phyloP scores from a whole-genome alignment of 2,329 filamentous ascomycete genomes.

The Coniochaeta sp. region DNA sequence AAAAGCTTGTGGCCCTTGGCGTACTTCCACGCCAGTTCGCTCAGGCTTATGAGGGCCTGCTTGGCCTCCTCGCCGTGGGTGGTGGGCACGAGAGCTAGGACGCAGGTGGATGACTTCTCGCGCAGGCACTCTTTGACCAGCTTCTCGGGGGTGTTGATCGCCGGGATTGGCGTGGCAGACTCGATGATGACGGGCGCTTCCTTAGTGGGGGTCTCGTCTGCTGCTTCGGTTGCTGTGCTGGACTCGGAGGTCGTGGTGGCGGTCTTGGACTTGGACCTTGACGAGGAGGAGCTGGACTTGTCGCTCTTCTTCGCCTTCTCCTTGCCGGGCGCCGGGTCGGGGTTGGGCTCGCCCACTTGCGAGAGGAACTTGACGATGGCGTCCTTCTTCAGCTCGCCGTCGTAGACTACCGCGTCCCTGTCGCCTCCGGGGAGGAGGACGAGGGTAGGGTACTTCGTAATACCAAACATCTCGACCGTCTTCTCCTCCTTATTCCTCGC shows the following conservation, averaged over 20 bases:
- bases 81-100: conserved; percentile 65
- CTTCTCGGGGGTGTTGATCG: conserved; percentile 56
- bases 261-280: conserved; percentile 10
- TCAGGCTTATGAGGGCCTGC: conserved; percentile 55
- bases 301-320: conserved; percentile 41
- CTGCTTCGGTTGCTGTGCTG: conserved; percentile 31
- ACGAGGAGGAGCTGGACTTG: conserved; percentile 25
- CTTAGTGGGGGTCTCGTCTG: conserved; percentile 28
- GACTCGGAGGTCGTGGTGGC: conserved; percentile 11
- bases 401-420: conserved; percentile 63
- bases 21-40: conserved; percentile 72
- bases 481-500: conserved; percentile 73
- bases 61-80: conserved; percentile 42
- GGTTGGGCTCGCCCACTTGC: conserved; percentile 71
- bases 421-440: conserved; percentile 69
- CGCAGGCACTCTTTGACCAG: conserved; percentile 68
- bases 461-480: conserved; percentile 65
- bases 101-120: conserved; percentile 71
- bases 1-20: conserved; percentile 63
- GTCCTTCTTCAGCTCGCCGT: conserved; percentile 80
- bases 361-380: conserved; percentile 76
- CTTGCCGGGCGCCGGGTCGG: conserved; percentile 56
- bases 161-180: conserved; percentile 53
- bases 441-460: conserved; percentile 73
- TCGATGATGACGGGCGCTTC: conserved; percentile 42